phyloP scores from a whole-genome alignment of 768 basidiomycete species.

The Crassisporium funariophilum region DNA sequence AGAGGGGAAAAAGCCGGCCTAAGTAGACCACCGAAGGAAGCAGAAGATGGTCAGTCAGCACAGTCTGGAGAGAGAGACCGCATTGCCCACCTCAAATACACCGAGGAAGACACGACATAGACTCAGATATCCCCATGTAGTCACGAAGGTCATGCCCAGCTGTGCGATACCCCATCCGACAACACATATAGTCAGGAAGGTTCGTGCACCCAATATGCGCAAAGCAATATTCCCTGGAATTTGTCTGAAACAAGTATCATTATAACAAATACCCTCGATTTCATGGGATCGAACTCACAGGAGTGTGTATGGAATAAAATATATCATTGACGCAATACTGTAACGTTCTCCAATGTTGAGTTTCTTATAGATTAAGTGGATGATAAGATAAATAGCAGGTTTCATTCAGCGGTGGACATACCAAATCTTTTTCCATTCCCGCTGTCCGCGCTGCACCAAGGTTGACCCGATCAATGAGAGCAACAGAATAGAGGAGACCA shows the following conservation, averaged over 20 bases:
- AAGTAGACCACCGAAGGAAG: background rate
- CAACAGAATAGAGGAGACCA: slow-evolving; percentile 35
- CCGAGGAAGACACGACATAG: slow-evolving; percentile 32
- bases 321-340: slow-evolving; percentile 37
- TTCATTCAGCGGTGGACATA: slow-evolving; percentile 14
- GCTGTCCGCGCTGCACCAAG: slow-evolving; percentile 36
- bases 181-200: slow-evolving; percentile 30
- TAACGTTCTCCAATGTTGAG: slow-evolving; percentile 31
- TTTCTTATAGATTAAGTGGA: slow-evolving; percentile 26
- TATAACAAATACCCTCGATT: too few species aligned
- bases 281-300: slow-evolving; percentile 23
- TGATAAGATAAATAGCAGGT: slow-evolving; percentile 24
- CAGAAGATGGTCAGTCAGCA: background rate
- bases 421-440: slow-evolving; percentile 39
- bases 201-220: slow-evolving; percentile 29
- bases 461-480: slow-evolving; percentile 37
- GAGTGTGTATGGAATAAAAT: slow-evolving; percentile 39
- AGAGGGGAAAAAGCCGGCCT: slow-evolving; percentile 45
- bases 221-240: slow-evolving; percentile 34
- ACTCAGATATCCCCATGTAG: slow-evolving; percentile 29
- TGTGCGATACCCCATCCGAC: slow-evolving; percentile 34
- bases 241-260: slow-evolving; percentile 21
- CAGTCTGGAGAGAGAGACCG: too few species aligned
- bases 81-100: slow-evolving; percentile 29
- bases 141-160: slow-evolving; percentile 35